Conservation (phyloP, 345 rosid species). For the Arabidopsis arenosa region DNA sequence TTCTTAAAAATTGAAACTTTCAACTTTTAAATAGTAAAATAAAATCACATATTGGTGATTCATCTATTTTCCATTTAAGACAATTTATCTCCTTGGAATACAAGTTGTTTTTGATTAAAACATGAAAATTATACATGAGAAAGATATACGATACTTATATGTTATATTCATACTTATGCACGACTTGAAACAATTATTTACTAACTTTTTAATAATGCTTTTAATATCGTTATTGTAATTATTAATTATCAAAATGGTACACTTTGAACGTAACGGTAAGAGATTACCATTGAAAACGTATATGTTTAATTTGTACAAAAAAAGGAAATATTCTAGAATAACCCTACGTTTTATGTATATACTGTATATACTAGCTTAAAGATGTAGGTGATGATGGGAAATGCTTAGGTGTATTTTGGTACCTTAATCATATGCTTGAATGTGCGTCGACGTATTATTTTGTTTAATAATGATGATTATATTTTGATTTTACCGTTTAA, state of each 20-base stretch:
- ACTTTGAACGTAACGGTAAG: too few species aligned
- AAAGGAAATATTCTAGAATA: neutral
- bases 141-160: neutral
- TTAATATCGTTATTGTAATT: too few species aligned
- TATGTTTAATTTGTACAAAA: neutral
- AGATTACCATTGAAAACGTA: too few species aligned
- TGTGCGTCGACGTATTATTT: slow-evolving; percentile 46
- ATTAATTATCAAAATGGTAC: too few species aligned
- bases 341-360: neutral
- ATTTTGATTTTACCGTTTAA: slow-evolving; percentile 22
- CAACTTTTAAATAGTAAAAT: neutral
- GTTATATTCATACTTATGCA: neutral
- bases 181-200: neutral
- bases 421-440: slow-evolving; percentile 49
- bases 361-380: slow-evolving; percentile 8
- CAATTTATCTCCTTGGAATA: neutral
- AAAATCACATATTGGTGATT: neutral
- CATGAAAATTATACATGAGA: neutral
- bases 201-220: too few species aligned
- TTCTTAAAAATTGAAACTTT: neutral
- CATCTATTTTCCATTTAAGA: neutral
- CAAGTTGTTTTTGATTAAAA: neutral
- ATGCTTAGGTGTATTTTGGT: slow-evolving; percentile 48
- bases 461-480: slow-evolving; percentile 42
- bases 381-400: slow-evolving; percentile 34